Percentiles rank a stretch among this genome's conserved stretches.
These are phyloP conservation scores for Puccinia brachypodii DNA, from an alignment of 1,284 basidiomycete species.

Conservation along the genomic window DNA sequence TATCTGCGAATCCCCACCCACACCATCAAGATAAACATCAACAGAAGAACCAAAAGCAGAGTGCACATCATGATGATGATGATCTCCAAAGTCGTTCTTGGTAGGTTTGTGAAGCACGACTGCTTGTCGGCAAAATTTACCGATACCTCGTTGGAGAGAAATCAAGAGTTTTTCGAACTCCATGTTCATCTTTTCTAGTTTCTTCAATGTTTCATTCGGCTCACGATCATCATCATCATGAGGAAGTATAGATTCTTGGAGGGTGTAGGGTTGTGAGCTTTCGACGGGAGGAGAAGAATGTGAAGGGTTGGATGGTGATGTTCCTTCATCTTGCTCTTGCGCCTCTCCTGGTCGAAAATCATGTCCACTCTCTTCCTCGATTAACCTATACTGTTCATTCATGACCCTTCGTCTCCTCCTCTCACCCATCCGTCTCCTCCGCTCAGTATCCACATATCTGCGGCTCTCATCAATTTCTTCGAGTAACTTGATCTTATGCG, in stretches of 20 bases:
- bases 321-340: background rate
- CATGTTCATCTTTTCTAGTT: slow-evolving; percentile 14
- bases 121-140: slow-evolving; percentile 9
- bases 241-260: background rate
- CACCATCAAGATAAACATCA: no score
- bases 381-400: slow-evolving; percentile 28
- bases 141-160: slow-evolving; percentile 12
- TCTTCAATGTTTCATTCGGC: background rate
- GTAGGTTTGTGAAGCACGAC: background rate
- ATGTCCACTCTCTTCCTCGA: slow-evolving; percentile 30
- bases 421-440: background rate
- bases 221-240: background rate
- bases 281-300: background rate
- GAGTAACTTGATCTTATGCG: background rate
- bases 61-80: background rate
- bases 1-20: no score
- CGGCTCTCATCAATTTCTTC: background rate
- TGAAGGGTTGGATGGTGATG: background rate
- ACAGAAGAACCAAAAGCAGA: background rate
- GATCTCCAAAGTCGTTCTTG: background rate
- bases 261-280: background rate
- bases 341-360: background rate
- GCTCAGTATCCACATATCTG: background rate
- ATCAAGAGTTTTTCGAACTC: slow-evolving; percentile 32
- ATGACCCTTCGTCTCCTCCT: slow-evolving; percentile 6